Evolutionary conservation across 371 early-diverging fungal genomes (phyloP).

Genomic region (Mucor piriformis): DNA sequence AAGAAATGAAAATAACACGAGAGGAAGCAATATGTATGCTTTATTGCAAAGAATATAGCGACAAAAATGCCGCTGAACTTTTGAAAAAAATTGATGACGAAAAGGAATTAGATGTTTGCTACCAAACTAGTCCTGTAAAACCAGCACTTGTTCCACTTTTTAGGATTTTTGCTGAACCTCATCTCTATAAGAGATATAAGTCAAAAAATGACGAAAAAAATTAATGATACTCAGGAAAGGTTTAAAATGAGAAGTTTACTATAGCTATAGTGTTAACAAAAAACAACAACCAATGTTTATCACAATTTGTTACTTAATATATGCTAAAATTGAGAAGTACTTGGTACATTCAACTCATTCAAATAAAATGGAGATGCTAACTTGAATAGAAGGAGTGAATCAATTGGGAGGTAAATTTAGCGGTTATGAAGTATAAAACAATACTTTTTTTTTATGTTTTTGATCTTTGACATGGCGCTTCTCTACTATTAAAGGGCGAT

Average conservation of each 20-base stretch:
- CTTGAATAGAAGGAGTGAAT: not conserved
- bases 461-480: constrained; percentile 12
- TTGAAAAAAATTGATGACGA: constrained; percentile 11
- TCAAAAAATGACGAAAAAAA: constrained; percentile 1
- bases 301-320: constrained; percentile 7
- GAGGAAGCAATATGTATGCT: constrained; percentile 11
- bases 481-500: constrained; percentile 10
- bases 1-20: constrained; percentile 12
- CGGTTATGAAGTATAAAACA: not conserved
- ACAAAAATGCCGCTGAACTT: constrained; percentile 6
- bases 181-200: constrained; percentile 10
- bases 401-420: constrained; percentile 1
- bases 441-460: constrained; percentile 1
- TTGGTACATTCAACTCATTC: constrained; percentile 8
- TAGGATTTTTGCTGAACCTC: constrained; percentile 5
- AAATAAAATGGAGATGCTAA: constrained; percentile 4
- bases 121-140: constrained; percentile 9
- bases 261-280: not conserved
- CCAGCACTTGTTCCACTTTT: constrained; percentile 13
- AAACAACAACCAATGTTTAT: constrained; percentile 1
- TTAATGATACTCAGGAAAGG: constrained; percentile 3
- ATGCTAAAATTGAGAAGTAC: constrained; percentile 13
- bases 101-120: constrained; percentile 14
- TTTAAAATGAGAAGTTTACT: not conserved
- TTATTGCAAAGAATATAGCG: constrained; percentile 7